Evolutionary conservation across 345 rosid genomes (phyloP).

Genomic region (Isatis tinctoria): DNA sequence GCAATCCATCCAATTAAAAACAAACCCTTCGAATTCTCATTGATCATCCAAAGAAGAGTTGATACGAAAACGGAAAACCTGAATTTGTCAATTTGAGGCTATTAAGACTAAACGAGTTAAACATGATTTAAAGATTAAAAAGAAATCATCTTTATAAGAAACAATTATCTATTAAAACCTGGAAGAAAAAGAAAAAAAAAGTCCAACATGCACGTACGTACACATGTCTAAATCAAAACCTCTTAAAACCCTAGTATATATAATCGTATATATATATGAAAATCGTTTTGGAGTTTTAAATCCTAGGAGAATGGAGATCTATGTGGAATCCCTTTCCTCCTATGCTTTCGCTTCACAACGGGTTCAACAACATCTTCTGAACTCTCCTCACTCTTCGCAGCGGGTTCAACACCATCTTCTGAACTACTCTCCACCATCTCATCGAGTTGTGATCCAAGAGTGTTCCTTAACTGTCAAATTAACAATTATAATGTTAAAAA

Average conservation of each 20-base stretch:
- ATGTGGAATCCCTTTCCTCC: conserved; percentile 18
- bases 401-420: background rate
- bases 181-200: background rate
- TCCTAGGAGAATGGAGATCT: conserved; percentile 20
- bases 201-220: background rate
- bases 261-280: background rate
- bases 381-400: conserved; percentile 3
- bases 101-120: background rate
- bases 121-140: too few relatives aligned
- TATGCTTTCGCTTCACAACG: background rate
- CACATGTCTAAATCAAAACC: background rate
- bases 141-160: background rate
- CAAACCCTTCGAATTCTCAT: background rate
- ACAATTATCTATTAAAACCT: background rate
- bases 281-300: background rate
- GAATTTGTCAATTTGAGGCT: background rate
- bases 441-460: conserved; percentile 8
- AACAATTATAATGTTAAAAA: background rate
- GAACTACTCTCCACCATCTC: conserved; percentile 13
- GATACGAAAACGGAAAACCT: background rate
- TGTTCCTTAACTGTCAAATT: background rate
- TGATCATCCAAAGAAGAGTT: too few relatives aligned
- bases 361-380: background rate
- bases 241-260: background rate
- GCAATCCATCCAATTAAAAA: background rate